Evolutionary conservation across 2,329 filamentous ascomycete genomes (phyloP), one percentile per base, ranked within the genome.

Genomic region (Beauveria rudraprayagi): DNA sequence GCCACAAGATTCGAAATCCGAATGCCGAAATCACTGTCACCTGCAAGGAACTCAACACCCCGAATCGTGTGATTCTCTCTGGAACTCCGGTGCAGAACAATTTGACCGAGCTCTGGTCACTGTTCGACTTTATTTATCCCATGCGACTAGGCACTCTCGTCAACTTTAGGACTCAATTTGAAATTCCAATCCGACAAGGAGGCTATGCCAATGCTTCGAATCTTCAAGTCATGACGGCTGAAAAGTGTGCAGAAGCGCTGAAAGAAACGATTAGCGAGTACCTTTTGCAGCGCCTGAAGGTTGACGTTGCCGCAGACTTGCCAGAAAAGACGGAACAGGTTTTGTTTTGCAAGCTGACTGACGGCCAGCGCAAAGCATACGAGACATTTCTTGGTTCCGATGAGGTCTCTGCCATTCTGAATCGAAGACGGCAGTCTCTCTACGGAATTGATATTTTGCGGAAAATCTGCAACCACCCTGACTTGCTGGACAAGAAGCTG

Each of bases 11-110:
- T 67, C 88, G 94, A 44, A 99, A 99, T 67, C 94, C 94, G 0
- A 95, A 97, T 68, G 92, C 94, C 0, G 88, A 90, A 7, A 94
- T 99, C 65, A 97, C 95, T 0, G 90, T 97, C 57, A 90, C 92
- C 66, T 96, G 92, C 80, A 99, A 99, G 71, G 91, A 97, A 72
- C 77, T 99, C 11, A 87, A 89, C 40, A 99, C 94, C 0, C 84
- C 90, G 0, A 94, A 97, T 68, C 85, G 95, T 24, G 82, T 97
- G 64, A 97, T 99, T 62, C 79, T 99, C 1, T 97, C 95, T 0
- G 94, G 94, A 5, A 99, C 94, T 0, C 95, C 95, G 0, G 95
- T 99, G 80, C 95, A 99, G 72, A 99, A 99, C 73, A 97, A 97
- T 65, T 76, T 99, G 28, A 88, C 89, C 0, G 95, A 99, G 71